Percentiles rank a stretch among this genome's conserved stretches.
Evolutionary conservation across 805 yeast species (phyloP).

Genomic region (Saturnispora dispora): DNA sequence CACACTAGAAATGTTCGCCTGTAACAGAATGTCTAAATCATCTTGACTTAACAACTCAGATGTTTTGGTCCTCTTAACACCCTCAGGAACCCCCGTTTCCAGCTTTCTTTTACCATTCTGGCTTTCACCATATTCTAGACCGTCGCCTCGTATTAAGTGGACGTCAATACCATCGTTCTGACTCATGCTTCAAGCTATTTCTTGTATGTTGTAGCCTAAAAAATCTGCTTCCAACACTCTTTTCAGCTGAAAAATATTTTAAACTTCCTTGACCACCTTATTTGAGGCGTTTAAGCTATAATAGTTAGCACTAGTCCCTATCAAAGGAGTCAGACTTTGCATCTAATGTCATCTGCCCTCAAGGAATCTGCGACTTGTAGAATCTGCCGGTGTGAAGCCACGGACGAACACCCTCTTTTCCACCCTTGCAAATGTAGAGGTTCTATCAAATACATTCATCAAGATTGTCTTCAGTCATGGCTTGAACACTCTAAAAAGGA

Average conservation of each 20-base stretch:
- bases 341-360: neutral
- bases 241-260: neutral
- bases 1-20: neutral
- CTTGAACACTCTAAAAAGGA: slow-evolving; percentile 55
- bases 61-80: neutral
- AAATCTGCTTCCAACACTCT: neutral
- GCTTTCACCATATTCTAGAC: neutral
- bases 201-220: neutral
- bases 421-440: slow-evolving; percentile 95
- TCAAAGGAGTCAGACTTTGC: neutral
- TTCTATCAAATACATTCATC: slow-evolving; percentile 86
- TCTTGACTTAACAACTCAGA: neutral
- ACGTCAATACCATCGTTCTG: neutral
- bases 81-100: neutral
- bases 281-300: neutral
- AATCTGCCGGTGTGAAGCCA: slow-evolving; percentile 89
- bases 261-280: neutral
- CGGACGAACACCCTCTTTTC: slow-evolving; percentile 64
- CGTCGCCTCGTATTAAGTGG: neutral
- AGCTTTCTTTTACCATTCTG: neutral
- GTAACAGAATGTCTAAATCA: neutral
- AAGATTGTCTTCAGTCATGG: slow-evolving; percentile 88
- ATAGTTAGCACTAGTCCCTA: neutral
- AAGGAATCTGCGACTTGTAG: slow-evolving; percentile 58
- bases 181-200: neutral